Evolutionary conservation across 257 asterid genomes (phyloP), one percentile per base, ranked within the genome.

Genomic region (Orobanche coerulescens): DNA sequence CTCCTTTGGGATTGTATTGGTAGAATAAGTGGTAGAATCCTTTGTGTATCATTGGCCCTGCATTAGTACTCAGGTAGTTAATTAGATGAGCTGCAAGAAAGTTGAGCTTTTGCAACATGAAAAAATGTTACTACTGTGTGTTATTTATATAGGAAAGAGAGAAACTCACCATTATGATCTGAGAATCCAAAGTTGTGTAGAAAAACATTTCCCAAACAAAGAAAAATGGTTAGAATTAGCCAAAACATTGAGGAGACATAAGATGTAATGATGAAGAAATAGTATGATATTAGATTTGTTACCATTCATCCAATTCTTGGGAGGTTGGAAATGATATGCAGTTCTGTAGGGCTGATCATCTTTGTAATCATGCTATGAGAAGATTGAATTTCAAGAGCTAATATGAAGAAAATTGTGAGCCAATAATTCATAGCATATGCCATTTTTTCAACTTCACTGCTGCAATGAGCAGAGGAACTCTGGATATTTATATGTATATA

Each of bases 261-360:
- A 20, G 3, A 48, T 8, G 26, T 15, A n/a, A 24, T 65, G n/a
- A 40, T 37, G n/a, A 30, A 64, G 22, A 11, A 47, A 7, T 30
- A 14, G 44, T 43, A 0, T 14, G 14, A 22, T n/a, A n/a, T n/a
- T n/a, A 14, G 46, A 67, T 0, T 24, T 19, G 1, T 9, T 69
- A 69, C 69, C 90, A 46, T 83, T 83, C 24, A 83, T 80, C 90
- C 86, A 80, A 10, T 83, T 71, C 69, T 68, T 80, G 22, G 70
- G 71, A 31, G 90, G 90, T 73, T 82, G 90, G 42, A 82, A 82
- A 61, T 82, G 90, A 42, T 61, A 83, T 68, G 76, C 82, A 25
- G 90, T 83, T 75, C 86, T 64, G 53, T 80, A 63, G 3, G 75
- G 75, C 48, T 70, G 75, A 47, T 63, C 34, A n/a, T n/a, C n/a